Percentiles rank a stretch among this genome's conserved stretches.
Conservation (phyloP, 306 rosid species). For the Fragaria ananassa region DNA sequence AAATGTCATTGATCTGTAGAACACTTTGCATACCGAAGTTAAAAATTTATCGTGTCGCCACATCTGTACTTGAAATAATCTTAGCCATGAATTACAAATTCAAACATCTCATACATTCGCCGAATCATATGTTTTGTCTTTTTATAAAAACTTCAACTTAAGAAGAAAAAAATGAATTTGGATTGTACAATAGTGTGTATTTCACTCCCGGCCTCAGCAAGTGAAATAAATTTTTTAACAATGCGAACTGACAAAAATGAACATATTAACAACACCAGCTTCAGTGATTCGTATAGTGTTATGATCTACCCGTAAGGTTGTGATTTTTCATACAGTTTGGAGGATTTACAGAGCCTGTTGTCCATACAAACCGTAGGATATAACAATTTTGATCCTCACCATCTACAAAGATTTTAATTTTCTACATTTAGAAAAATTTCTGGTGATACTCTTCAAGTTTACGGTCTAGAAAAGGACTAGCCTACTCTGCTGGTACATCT, state of each 20-base stretch:
- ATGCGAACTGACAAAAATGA: no score
- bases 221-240: no score
- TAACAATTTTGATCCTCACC: constrained; percentile 9
- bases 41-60: no score
- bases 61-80: no score
- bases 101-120: no score
- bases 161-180: no score
- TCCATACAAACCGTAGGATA: constrained; percentile 4
- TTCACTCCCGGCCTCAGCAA: no score
- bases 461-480: constrained; percentile 33
- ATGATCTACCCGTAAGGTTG: neutral
- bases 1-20: neutral
- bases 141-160: no score
- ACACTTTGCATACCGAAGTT: neutral
- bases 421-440: neutral
- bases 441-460: neutral
- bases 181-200: no score
- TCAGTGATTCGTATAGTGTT: neutral
- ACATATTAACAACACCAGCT: neutral
- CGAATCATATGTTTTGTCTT: no score
- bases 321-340: neutral
- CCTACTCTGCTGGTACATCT: constrained; percentile 67
- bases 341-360: constrained; percentile 18
- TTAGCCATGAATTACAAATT: no score
- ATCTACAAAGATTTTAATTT: neutral